These are phyloP conservation scores for Reticulascus tulasneorum DNA, from an alignment of 2,329 filamentous ascomycete genomes.

Conservation along the genomic window DNA sequence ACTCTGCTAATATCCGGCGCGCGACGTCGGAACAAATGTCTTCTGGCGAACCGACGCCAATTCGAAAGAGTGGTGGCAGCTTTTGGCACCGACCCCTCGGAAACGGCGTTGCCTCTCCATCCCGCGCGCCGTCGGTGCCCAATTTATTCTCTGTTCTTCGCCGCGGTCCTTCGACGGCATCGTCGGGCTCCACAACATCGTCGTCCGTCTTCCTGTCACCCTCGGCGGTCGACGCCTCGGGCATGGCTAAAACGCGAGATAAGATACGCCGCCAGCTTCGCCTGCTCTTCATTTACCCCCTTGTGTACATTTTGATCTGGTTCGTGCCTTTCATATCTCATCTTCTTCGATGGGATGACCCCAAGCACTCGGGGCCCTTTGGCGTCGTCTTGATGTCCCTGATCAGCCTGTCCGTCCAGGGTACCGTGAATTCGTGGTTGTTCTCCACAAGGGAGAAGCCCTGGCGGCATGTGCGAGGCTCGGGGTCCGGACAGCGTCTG, in stretches of 20 bases:
- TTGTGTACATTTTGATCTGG: slow-evolving; percentile 71
- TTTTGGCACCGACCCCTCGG: slow-evolving; percentile 10
- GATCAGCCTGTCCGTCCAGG: slow-evolving; percentile 60
- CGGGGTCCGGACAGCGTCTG: too few relatives aligned
- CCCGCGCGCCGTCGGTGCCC: slow-evolving; percentile 17
- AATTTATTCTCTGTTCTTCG: slow-evolving; percentile 21
- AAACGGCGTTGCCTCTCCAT: slow-evolving; percentile 2
- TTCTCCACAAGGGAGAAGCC: slow-evolving; percentile 69
- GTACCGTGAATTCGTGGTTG: slow-evolving; percentile 62
- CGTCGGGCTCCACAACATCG: slow-evolving; percentile 12
- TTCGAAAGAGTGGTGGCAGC: slow-evolving; percentile 2
- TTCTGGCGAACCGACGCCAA: too few relatives aligned
- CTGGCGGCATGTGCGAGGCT: slow-evolving; percentile 63
- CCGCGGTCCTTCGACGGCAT: slow-evolving; percentile 10
- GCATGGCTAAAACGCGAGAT: slow-evolving; percentile 38
- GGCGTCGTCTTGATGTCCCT: slow-evolving; percentile 51
- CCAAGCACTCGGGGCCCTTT: slow-evolving; percentile 36
- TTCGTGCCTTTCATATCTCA: slow-evolving; percentile 66
- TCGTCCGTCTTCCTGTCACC: slow-evolving; percentile 12
- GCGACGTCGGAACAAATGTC: too few relatives aligned
- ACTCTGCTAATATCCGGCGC: too few relatives aligned
- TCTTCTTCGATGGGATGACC: slow-evolving; percentile 50
- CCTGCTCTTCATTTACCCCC: slow-evolving; percentile 71
- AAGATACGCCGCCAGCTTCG: slow-evolving; percentile 65
- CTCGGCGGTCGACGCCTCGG: slow-evolving; percentile 18